These are phyloP conservation scores for Flaveria floridana DNA, from an alignment of 140 eudicot genomes.

Conservation along the genomic window DNA sequence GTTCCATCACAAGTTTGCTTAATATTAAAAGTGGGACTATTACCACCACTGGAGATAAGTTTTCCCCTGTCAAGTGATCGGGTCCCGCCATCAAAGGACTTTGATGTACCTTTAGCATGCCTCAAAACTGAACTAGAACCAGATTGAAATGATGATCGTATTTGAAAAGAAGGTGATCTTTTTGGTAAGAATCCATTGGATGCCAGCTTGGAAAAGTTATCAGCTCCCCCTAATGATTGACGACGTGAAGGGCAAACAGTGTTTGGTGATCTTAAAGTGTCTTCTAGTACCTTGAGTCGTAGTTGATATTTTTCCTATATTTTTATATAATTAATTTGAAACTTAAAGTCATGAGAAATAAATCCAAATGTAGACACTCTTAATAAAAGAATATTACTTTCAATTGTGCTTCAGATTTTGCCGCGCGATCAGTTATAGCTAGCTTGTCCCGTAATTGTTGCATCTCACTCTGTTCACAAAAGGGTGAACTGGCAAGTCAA, in stretches of 20 bases:
- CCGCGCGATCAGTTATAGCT: constrained; percentile 73
- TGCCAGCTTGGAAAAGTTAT: constrained; percentile 68
- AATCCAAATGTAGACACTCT: constrained; percentile 11
- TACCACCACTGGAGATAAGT: constrained; percentile 55
- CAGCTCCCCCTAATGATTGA: constrained; percentile 93
- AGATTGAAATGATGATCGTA: constrained; percentile 62
- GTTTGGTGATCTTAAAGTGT: constrained; percentile 67
- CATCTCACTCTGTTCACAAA: constrained; percentile 79
- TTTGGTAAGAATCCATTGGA: constrained; percentile 84
- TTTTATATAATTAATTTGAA: neutral
- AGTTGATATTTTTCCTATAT: constrained; percentile 80
- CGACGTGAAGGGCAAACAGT: constrained; percentile 57
- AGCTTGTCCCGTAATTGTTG: constrained; percentile 84
- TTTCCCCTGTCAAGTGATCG: constrained; percentile 85
- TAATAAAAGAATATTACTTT: constrained; percentile 45
- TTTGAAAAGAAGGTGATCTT: constrained; percentile 75
- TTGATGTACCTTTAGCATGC: constrained; percentile 92
- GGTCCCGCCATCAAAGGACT: constrained; percentile 98
- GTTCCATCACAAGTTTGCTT: constrained; percentile 53
- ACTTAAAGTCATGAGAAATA: neutral
- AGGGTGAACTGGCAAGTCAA: constrained; percentile 35
- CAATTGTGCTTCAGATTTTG: constrained; percentile 86
- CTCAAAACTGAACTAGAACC: constrained; percentile 69
- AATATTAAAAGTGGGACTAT: constrained; percentile 60
- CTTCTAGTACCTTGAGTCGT: constrained; percentile 85